Evolutionary conservation across 1,284 basidiomycete genomes (phyloP).

Genomic region (Irpex rosettiformis): DNA sequence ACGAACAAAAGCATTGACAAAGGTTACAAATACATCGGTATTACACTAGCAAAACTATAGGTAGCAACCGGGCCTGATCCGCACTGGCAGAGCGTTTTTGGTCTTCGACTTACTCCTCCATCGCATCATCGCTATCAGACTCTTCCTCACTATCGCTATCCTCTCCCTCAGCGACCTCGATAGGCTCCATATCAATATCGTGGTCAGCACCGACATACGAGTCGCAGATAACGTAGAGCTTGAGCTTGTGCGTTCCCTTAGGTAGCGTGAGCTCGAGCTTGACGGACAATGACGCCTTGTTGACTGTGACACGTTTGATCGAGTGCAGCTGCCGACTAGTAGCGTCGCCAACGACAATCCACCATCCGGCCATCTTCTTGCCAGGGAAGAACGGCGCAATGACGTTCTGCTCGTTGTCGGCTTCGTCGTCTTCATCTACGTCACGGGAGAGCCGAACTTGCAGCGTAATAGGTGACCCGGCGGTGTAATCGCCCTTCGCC

Average conservation of each 20-base stretch:
- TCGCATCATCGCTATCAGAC: conserved; percentile 42
- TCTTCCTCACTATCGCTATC: conserved; percentile 79
- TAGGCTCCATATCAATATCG: conserved; percentile 75
- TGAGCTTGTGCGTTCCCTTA: conserved; percentile 80
- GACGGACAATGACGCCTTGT: conserved; percentile 66
- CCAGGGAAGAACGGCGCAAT: conserved; percentile 90
- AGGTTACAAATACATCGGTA: conserved; percentile 1
- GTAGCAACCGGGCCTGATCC: background rate
- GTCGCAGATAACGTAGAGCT: conserved; percentile 92
- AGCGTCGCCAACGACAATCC: conserved; percentile 90
- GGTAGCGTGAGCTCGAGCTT: conserved; percentile 89
- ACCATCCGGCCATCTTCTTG: conserved; percentile 95
- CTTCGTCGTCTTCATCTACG: conserved; percentile 79
- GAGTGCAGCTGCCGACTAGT: conserved; percentile 75
- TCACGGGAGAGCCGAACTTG: conserved; percentile 82
- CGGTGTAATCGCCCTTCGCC: conserved; percentile 80
- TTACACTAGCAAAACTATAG: conserved; percentile 1
- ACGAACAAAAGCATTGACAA: background rate
- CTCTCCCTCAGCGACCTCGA: conserved; percentile 87
- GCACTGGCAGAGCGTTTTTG: background rate
- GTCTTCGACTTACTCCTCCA: conserved; percentile 30
- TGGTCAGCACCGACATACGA: conserved; percentile 90
- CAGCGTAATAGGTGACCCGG: conserved; percentile 80
- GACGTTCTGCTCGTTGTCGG: conserved; percentile 73
- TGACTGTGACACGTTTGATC: conserved; percentile 93